These are phyloP conservation scores for Isatis lusitanica DNA, from an alignment of 441 rosid species.

Conservation along the genomic window DNA sequence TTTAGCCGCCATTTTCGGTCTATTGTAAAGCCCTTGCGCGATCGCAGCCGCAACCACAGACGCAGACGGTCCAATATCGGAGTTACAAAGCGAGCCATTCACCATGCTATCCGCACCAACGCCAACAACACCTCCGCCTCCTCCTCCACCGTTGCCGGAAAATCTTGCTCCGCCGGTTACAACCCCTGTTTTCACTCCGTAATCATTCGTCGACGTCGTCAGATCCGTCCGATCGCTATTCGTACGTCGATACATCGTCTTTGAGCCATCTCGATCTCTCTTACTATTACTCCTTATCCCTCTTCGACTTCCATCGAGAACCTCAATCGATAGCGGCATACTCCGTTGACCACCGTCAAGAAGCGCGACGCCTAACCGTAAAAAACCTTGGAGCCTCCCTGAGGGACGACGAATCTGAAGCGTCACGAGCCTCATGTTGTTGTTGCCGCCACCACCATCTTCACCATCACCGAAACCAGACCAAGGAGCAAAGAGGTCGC, in stretches of 20 bases:
- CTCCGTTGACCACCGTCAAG: conserved; percentile 68
- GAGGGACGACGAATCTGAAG: conserved; percentile 87
- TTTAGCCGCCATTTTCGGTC: conserved; percentile 38
- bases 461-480: conserved; percentile 32
- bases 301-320: conserved; percentile 37
- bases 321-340: conserved; percentile 72
- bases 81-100: conserved; percentile 61
- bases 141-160: conserved; percentile 24
- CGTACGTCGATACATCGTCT: conserved; percentile 50
- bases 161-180: conserved; percentile 25
- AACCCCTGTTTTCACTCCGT: conserved; percentile 34
- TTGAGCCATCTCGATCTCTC: not conserved
- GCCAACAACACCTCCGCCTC: conserved; percentile 29
- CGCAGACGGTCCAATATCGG: conserved; percentile 90
- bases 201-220: conserved; percentile 39
- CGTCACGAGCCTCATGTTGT: conserved; percentile 58
- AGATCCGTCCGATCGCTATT: conserved; percentile 63
- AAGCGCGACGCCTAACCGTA: conserved; percentile 72
- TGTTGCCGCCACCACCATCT: conserved; percentile 31
- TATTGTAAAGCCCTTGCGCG: conserved; percentile 68
- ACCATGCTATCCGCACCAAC: conserved; percentile 48
- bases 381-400: conserved; percentile 82
- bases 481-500: conserved; percentile 57
- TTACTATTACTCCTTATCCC: not conserved
- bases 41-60: conserved; percentile 94